Evolutionary conservation across 192 early-diverging fungal species (phyloP), one percentile per base, ranked within the genome.

Genomic region (Coemansia sp.): DNA sequence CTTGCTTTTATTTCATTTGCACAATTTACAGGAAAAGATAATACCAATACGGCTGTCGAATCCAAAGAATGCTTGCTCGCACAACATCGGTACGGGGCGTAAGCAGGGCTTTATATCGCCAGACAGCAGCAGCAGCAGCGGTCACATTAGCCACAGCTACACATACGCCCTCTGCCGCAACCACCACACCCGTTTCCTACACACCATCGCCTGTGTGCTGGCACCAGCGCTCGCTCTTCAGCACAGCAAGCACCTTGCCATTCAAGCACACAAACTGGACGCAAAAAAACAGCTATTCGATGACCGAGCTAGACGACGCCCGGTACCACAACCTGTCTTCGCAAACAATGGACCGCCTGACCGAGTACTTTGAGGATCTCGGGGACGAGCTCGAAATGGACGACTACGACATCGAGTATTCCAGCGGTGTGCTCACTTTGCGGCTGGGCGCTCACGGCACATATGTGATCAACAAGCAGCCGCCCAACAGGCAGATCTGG

Each of bases 401-500:
- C 46, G 90, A 84, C 46, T 93, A 78, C 57, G 94, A 96, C 64
- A 84, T 94, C 24, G 87, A 92, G 59, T 93, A 89, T 65, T 83
- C 86, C 66, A 85, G 82, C 54, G 95, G 95, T 35, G 97, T 98
- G 16, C 74, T 98, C 75, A 98, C 95, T 0, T 64, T 98, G 13
- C 84, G 75, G 6, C 77, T 95, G 1, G 94, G 93, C 6, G 63
- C 64, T 11, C 47, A 67, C 14, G 95, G 95, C 34, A 96, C 93
- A 0, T 98, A 94, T 68, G 97, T 98, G 0, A 75, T 98, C 64
- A 98, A 98, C 71, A 98, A 98, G 64, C 97, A 98, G 78, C 95
- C 97, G 24, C 94, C 97, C 1, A 98, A 97, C 77, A 91, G 89
- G 67, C 97, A 98, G 74, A 94, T 98, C 11, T 98, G 97, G 97